A percentile compares a stretch with the other conserved stretches of the same genome.
phyloP scores from a whole-genome alignment of 1,139 yeast genomes.

The Yarrowia galli region DNA sequence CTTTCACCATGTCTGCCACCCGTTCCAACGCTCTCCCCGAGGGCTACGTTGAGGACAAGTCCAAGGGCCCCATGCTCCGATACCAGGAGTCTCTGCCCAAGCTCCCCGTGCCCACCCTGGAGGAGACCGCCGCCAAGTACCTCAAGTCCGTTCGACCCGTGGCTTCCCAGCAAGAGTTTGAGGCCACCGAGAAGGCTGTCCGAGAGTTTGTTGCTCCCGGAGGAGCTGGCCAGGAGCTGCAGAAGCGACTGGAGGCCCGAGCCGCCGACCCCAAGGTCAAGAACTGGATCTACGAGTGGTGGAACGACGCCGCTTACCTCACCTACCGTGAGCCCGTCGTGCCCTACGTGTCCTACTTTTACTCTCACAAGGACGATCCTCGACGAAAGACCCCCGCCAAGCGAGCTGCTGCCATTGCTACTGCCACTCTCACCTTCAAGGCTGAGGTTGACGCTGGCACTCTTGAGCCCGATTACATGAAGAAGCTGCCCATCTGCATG shows the following conservation, averaged over 20 bases:
- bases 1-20: constrained; percentile 36
- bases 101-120: constrained; percentile 85
- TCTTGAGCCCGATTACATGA: constrained; percentile 77
- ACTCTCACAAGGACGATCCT: constrained; percentile 72
- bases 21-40: constrained; percentile 41
- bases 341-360: constrained; percentile 92
- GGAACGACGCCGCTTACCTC: constrained; percentile 95
- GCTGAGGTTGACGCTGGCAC: constrained; percentile 51
- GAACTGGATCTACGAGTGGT: constrained; percentile 91
- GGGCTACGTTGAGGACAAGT: constrained; percentile 51
- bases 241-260: constrained; percentile 65
- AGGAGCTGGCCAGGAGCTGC: constrained; percentile 74
- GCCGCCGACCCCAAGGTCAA: constrained; percentile 64
- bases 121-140: constrained; percentile 74
- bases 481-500: constrained; percentile 88
- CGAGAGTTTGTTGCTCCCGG: constrained; percentile 68
- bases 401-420: constrained; percentile 70
- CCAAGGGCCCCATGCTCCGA: constrained; percentile 74
- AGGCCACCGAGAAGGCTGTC: constrained; percentile 64
- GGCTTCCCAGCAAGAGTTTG: constrained; percentile 62
- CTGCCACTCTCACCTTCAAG: constrained; percentile 54
- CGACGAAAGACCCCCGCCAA: constrained; percentile 69
- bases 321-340: constrained; percentile 92
- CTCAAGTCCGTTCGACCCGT: constrained; percentile 76
- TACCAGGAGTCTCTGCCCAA: constrained; percentile 79